Percentiles rank a stretch among this genome's conserved stretches.
Conservation (phyloP, 2,329 filamentous ascomycete species). For the Talaromyces sp. region DNA sequence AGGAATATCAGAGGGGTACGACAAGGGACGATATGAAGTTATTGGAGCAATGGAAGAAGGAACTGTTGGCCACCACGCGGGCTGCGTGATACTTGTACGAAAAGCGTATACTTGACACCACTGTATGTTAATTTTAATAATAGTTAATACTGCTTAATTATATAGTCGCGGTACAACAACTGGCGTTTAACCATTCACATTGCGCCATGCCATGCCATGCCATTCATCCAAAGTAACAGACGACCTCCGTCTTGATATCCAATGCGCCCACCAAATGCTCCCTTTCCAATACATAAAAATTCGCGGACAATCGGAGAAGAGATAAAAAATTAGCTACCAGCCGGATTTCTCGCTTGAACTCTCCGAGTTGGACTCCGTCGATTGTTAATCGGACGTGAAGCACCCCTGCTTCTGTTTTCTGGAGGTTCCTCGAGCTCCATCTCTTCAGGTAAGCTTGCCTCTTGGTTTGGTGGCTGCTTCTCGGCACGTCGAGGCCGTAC, state of each 20-base stretch:
- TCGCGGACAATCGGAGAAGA: neutral
- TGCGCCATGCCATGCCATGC: neutral
- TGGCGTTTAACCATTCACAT: neutral
- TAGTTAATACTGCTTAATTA: neutral
- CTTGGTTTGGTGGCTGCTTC: conserved; percentile 6
- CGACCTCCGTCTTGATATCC: conserved; percentile 1
- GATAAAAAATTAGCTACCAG: neutral
- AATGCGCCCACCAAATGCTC: conserved; percentile 9
- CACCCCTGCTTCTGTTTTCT: conserved; percentile 17
- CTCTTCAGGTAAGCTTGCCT: conserved; percentile 12
- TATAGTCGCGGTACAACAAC: neutral
- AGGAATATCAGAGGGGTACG: neutral
- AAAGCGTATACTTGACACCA: neutral
- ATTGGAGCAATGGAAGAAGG: neutral
- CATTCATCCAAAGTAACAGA: neutral
- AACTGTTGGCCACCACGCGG: neutral
- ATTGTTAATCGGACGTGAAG: conserved; percentile 10
- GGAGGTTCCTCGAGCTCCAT: conserved; percentile 19
- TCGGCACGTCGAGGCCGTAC: conserved; percentile 19
- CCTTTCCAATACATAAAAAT: conserved; percentile 8
- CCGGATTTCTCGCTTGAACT: conserved; percentile 7
- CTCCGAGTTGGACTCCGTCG: conserved; percentile 13
- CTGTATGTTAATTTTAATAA: neutral
- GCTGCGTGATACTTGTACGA: neutral
- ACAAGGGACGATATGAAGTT: neutral